phyloP scores from a whole-genome alignment of 805 yeast genomes.

The Wickerhamomyces hampshirensis region DNA sequence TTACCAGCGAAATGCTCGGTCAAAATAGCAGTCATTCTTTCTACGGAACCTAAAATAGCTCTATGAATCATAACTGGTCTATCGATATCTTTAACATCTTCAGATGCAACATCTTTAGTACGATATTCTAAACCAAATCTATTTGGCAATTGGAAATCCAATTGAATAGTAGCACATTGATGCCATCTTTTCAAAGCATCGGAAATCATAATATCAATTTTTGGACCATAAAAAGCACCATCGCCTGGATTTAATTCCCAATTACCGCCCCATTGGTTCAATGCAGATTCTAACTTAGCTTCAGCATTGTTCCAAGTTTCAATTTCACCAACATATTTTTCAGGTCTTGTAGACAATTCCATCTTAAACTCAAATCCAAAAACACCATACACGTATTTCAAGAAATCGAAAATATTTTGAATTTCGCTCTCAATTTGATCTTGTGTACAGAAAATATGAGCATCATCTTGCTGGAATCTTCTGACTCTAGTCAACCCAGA shows the following conservation, averaged over 20 bases:
- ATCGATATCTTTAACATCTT: constrained; percentile 47
- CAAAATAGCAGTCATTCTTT: constrained; percentile 97
- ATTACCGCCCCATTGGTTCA: constrained; percentile 78
- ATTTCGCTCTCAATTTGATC: constrained; percentile 90
- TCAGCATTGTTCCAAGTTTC: constrained; percentile 95
- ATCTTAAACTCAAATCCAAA: constrained; percentile 94
- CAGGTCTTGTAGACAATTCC: constrained; percentile 97
- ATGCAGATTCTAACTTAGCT: constrained; percentile 72
- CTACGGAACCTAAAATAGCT: constrained; percentile 96
- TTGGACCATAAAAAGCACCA: constrained; percentile 95
- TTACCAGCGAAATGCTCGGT: constrained; percentile 98
- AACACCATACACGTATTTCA: constrained; percentile 79
- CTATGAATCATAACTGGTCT: constrained; percentile 99
- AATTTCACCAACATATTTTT: constrained; percentile 88
- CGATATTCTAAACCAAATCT: constrained; percentile 90
- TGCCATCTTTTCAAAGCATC: constrained; percentile 96
- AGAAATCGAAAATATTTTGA: constrained; percentile 77
- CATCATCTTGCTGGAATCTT: constrained; percentile 99
- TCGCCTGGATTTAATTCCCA: constrained; percentile 98
- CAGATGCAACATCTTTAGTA: constrained; percentile 49
- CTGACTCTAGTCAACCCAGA: constrained; percentile 95
- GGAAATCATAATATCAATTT: constrained; percentile 92
- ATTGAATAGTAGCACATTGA: constrained; percentile 98
- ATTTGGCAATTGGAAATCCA: constrained; percentile 96
- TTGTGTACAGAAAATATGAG: constrained; percentile 92